These are phyloP conservation scores for Cephalotrichum gorgonifer DNA, from an alignment of 2,329 filamentous ascomycete genomes.

Conservation along the genomic window DNA sequence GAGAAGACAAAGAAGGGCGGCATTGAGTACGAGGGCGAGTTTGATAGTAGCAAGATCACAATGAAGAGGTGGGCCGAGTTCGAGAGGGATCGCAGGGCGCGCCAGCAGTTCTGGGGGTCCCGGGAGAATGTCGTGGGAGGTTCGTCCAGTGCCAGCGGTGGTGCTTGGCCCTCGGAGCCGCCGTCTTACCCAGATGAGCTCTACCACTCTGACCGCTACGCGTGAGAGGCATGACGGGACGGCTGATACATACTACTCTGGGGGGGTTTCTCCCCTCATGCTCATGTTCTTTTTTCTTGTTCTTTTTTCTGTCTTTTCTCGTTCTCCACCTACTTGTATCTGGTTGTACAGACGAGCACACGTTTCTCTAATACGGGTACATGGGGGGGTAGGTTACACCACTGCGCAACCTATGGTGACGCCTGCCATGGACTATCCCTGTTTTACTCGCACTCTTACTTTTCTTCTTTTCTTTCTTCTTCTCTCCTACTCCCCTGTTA, in stretches of 20 bases:
- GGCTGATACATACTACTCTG: too few relatives aligned
- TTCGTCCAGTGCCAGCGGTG: constrained; percentile 21
- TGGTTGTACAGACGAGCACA: neutral
- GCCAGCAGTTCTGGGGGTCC: constrained; percentile 40
- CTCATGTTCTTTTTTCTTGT: neutral
- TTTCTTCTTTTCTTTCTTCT: neutral
- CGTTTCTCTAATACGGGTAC: neutral
- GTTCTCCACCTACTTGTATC: neutral
- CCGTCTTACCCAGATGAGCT: constrained; percentile 42
- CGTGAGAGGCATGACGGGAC: constrained; percentile 20
- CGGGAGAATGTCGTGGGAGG: constrained; percentile 38
- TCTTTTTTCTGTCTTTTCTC: neutral
- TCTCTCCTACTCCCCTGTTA: constrained; percentile 6
- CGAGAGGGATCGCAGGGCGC: constrained; percentile 53
- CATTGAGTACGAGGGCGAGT: constrained; percentile 85
- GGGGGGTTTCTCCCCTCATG: constrained; percentile 2
- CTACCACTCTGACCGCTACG: constrained; percentile 39
- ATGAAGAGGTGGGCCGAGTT: constrained; percentile 99
- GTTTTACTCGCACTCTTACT: neutral
- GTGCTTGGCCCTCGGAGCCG: constrained; percentile 27
- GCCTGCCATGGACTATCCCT: too few relatives aligned
- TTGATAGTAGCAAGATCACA: constrained; percentile 96
- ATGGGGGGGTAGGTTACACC: too few relatives aligned
- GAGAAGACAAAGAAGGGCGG: constrained; percentile 82
- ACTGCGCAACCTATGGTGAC: too few relatives aligned